These are phyloP conservation scores for Dictyostelium purpureum DNA, from an alignment of 78 protist genomes.

Conservation along the genomic window DNA sequence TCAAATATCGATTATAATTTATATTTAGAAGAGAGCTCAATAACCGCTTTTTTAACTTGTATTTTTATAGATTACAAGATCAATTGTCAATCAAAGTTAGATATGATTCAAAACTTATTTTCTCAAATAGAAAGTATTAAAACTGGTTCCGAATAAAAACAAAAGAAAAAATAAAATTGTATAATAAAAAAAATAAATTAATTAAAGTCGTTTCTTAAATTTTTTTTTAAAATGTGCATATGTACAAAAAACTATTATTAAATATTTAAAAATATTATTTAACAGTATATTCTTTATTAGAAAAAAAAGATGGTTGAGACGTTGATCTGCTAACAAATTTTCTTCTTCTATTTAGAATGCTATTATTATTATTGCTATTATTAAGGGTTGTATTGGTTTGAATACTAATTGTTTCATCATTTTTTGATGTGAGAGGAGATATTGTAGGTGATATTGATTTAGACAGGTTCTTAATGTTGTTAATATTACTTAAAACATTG, in stretches of 20 bases:
- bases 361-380: constrained; percentile 27
- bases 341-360: neutral
- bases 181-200: neutral
- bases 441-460: no score
- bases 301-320: constrained; percentile 19
- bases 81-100: neutral
- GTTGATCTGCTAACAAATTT: constrained; percentile 6
- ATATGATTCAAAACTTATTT: neutral
- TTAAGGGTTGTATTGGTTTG: neutral
- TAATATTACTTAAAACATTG: neutral
- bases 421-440: no score
- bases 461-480: no score
- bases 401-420: neutral
- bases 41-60: constrained; percentile 6
- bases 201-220: neutral
- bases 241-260: neutral
- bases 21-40: constrained; percentile 1
- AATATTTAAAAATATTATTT: neutral
- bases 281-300: constrained; percentile 18
- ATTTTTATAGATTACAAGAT: constrained; percentile 6
- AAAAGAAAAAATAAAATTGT: neutral
- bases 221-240: neutral
- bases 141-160: neutral
- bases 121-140: neutral
- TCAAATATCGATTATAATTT: neutral